These are phyloP conservation scores for Zancudomyces culisetae DNA, from an alignment of 371 early-diverging fungal species.

Conservation along the genomic window DNA sequence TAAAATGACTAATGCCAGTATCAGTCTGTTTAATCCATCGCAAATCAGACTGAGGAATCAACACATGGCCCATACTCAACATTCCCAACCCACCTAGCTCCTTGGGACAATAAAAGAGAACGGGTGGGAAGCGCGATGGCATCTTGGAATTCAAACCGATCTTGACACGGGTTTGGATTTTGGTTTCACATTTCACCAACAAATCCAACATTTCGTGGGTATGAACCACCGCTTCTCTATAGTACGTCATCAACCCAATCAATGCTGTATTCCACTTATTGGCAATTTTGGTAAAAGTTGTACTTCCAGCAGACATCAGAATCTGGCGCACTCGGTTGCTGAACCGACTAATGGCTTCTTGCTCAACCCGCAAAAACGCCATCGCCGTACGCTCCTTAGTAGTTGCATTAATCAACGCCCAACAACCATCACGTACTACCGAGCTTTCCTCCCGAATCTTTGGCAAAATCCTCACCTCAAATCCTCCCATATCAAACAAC, in stretches of 20 bases:
- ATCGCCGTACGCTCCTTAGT: slow-evolving; percentile 96
- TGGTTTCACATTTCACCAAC: slow-evolving; percentile 84
- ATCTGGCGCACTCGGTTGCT: slow-evolving; percentile 93
- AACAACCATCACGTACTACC: slow-evolving; percentile 84
- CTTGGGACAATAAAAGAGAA: slow-evolving; percentile 81
- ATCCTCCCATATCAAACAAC: slow-evolving; percentile 71
- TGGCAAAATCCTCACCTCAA: slow-evolving; percentile 55
- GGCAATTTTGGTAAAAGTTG: slow-evolving; percentile 95
- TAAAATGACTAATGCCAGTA: slow-evolving; percentile 93
- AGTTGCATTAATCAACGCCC: slow-evolving; percentile 90
- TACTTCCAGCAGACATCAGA: slow-evolving; percentile 89
- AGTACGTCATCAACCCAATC: slow-evolving; percentile 93
- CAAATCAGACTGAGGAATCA: slow-evolving; percentile 91
- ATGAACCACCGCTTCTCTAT: slow-evolving; percentile 93
- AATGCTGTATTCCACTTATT: slow-evolving; percentile 95
- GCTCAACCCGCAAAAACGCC: slow-evolving; percentile 87
- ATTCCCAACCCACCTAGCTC: slow-evolving; percentile 98
- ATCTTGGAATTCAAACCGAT: slow-evolving; percentile 98
- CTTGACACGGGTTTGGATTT: slow-evolving; percentile 97
- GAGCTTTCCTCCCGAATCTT: slow-evolving; percentile 68
- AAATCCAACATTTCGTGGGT: slow-evolving; percentile 91
- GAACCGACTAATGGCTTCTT: slow-evolving; percentile 78
- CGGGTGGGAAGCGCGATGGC: slow-evolving; percentile 97
- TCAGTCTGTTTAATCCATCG: slow-evolving; percentile 95
- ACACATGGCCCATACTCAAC: slow-evolving; percentile 95